A percentile compares a stretch with the other conserved stretches of the same genome.
phyloP scores from a whole-genome alignment of 192 early-diverging fungal genomes.

The Haplosporangium gracile region DNA sequence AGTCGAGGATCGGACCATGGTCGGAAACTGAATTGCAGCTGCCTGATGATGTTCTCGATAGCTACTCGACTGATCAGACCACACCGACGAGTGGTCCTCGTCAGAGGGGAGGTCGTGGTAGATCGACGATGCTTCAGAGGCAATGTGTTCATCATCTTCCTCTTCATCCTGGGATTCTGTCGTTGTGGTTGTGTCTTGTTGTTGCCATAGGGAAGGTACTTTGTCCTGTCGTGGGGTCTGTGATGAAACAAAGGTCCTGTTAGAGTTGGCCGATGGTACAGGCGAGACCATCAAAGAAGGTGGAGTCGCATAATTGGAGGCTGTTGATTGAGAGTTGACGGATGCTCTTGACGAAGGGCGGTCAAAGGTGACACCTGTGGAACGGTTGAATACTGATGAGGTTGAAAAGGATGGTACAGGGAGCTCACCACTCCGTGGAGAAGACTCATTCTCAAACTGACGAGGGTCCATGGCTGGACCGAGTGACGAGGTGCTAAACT shows the following conservation, averaged over 20 bases:
- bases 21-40: background rate
- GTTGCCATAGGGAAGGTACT: background rate
- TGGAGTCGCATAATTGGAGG: background rate
- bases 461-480: conserved; percentile 47
- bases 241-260: background rate
- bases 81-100: background rate
- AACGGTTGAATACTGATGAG: conserved; percentile 22
- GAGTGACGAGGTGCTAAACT: conserved; percentile 17
- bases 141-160: background rate
- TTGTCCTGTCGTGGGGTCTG: background rate
- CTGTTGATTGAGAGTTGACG: background rate
- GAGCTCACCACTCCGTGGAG: background rate
- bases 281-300: background rate
- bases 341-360: conserved; percentile 1
- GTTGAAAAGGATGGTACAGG: background rate
- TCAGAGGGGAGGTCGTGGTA: conserved; percentile 5
- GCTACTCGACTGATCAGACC: background rate
- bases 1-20: background rate
- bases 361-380: conserved; percentile 13
- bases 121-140: background rate
- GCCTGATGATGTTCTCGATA: background rate
- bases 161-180: background rate
- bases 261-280: background rate
- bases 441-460: conserved; percentile 27
- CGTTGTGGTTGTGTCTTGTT: background rate